phyloP scores from a whole-genome alignment of 116 monocot genomes.

The Dioscorea cayenensis region DNA sequence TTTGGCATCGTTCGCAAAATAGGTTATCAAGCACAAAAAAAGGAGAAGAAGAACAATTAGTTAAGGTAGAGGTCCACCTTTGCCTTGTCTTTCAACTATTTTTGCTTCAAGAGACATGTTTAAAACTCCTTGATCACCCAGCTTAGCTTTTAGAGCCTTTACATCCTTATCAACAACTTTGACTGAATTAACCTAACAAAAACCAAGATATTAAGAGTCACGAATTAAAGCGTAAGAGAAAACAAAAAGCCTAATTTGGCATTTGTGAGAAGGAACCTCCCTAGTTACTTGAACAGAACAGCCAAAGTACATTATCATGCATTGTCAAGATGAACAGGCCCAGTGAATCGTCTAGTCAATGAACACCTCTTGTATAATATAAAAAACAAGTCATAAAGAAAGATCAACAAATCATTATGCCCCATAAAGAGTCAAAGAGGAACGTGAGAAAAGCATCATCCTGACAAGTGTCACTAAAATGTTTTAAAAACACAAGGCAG shows the following conservation, averaged over 20 bases:
- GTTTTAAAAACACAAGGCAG: background rate
- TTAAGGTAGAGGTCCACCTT: slow-evolving; percentile 32
- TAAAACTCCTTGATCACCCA: slow-evolving; percentile 50
- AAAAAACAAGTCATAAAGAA: too few species aligned
- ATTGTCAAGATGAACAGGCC: too few species aligned
- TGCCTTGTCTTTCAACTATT: slow-evolving; percentile 48
- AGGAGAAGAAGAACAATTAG: background rate
- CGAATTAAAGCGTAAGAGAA: background rate
- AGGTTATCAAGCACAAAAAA: background rate
- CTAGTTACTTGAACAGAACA: background rate
- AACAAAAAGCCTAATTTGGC: background rate
- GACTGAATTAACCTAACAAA: slow-evolving; percentile 38
- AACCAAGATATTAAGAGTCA: background rate
- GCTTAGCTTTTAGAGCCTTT: slow-evolving; percentile 55
- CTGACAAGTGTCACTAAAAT: background rate
- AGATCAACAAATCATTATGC: too few species aligned
- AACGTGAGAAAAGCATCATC: background rate
- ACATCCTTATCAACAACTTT: slow-evolving; percentile 71
- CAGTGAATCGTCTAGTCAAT: too few species aligned
- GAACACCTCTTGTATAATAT: too few species aligned
- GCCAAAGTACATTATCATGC: background rate
- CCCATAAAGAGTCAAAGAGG: too few species aligned
- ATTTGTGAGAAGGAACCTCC: background rate
- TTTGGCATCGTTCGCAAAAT: background rate
- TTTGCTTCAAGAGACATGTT: slow-evolving; percentile 54